phyloP scores from a whole-genome alignment of 306 rosid species.

The Cucurbita ficifolia region DNA sequence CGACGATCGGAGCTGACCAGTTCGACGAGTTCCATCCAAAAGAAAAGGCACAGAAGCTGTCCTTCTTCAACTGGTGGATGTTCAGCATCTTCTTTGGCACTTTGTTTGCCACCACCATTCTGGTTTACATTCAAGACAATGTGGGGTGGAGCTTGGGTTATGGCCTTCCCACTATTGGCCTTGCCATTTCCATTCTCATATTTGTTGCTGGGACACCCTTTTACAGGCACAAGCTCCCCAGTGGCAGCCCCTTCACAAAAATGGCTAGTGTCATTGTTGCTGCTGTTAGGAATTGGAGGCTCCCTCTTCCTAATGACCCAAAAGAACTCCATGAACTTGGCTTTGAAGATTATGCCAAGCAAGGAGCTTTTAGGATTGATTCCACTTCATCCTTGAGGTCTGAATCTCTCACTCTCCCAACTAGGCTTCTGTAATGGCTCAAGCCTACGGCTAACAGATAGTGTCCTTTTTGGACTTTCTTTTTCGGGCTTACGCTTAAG shows the following conservation, averaged over 20 bases:
- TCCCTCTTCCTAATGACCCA: slow-evolving; percentile 41
- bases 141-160: slow-evolving; percentile 89
- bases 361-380: slow-evolving; percentile 43
- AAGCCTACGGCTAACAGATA: too few relatives aligned
- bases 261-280: slow-evolving; percentile 59
- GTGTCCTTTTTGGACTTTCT: too few relatives aligned
- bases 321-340: slow-evolving; percentile 47
- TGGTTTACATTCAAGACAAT: slow-evolving; percentile 81
- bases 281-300: slow-evolving; percentile 43
- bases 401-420: neutral
- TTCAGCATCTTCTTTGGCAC: slow-evolving; percentile 82
- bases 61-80: slow-evolving; percentile 99
- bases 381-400: slow-evolving; percentile 69
- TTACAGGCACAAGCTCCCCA: slow-evolving; percentile 58
- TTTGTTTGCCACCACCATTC: slow-evolving; percentile 54
- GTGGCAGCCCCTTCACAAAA: slow-evolving; percentile 30
- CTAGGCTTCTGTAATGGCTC: too few relatives aligned
- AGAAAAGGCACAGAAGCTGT: slow-evolving; percentile 61
- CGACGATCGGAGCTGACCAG: slow-evolving; percentile 94
- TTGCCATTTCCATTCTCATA: slow-evolving; percentile 38
- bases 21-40: slow-evolving; percentile 67
- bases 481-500: too few relatives aligned
- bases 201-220: slow-evolving; percentile 58
- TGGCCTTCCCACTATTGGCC: slow-evolving; percentile 75
- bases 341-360: slow-evolving; percentile 25